Evolutionary conservation across 2,329 filamentous ascomycete species (phyloP), one percentile per base, ranked within the genome.

Genomic region (Exophiala aquamarina): DNA sequence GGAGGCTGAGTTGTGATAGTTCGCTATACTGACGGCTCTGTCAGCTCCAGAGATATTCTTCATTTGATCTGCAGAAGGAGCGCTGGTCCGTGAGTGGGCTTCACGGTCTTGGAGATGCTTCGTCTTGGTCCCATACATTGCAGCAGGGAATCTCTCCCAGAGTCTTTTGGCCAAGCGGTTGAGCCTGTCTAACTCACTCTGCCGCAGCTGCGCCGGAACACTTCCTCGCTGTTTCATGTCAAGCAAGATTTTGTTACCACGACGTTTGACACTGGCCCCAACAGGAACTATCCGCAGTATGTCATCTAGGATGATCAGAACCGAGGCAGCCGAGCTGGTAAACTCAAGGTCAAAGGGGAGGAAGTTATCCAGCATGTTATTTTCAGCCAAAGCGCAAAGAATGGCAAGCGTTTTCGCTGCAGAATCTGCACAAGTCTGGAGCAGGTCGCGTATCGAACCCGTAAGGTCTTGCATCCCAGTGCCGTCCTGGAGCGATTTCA

Each of bases 311-410:
- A 37, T 37, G n/a, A 37, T 37, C 35, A 37, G 17, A 19, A 37
- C 35, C 7, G 35, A 37, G 8, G 35, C 35, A 13, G 35, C 35
- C 9, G 35, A 37, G 10, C 10, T 19, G 15, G 35, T 19, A 37
- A 37, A 37, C 17, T 37, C 35, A 21, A 37, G 35, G 35, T 37
- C 35, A 20, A 37, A 37, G 4, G 35, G 35, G n/a, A 37, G 18
- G 18, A 37, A 37, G 35, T 20, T 37, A 20, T 37, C 35, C 14
- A 37, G 18, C 35, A 37, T 37, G 35, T 37, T 37, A 17, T 37
- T 37, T 19, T 37, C 35, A 4, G 35, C 18, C 35, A 37, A 37
- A 4, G 35, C 35, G 15, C 14, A 37, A 6, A 37, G 35, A 8
- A 37, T 37, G 4, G 35, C 35, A 13, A 37, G 18, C 20, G 35